Evolutionary conservation across 2,329 filamentous ascomycete genomes (phyloP), one percentile per base, ranked within the genome.

Genomic region (Acrocalymma vagum): DNA sequence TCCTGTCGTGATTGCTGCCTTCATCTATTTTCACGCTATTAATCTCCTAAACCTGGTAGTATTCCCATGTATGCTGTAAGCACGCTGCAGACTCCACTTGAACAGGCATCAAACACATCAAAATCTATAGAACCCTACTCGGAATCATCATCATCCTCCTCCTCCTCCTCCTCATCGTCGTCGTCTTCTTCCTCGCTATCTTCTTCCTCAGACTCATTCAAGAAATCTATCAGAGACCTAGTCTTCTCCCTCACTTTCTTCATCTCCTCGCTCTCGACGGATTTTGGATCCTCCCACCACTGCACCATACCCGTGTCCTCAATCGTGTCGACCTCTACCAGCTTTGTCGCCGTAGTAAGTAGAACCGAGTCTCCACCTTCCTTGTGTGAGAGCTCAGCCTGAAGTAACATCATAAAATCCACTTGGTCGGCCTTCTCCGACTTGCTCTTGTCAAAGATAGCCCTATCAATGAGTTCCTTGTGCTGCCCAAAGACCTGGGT

Each of bases 241-340:
- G 88, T 90, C 73, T 88, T 88, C 46, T 81, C 82, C 65, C 86
- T 85, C 11, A 96, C 82, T 33, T 74, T 80, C 44, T 72, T 71
- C 85, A 96, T 83, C 37, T 82, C 81, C 39, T 88, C 86, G 10
- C 78, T 84, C 39, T 84, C 84, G 16, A 73, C 79, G 5, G 87
- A 86, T 60, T 85, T 78, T 70, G 80, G 78, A 66, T 95, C 87
- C 14, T 78, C 81, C 92, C 92, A 97, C 94, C 94, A 99, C 31
- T 81, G 80, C 58, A 93, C 74, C 53, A 96, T 88, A 0, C 88
- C 91, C 27, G 96, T 92, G 62, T 96, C 90, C 65, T 96, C 90
- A 2, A 96, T 73, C 11, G 95, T 79, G 53, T 97, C 94, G 32
- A 88, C 72, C 53, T 88, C 84, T 65, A 95, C 95, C 35, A 97